These are phyloP conservation scores for Quercus phellos DNA, from an alignment of 331 rosid genomes.

Conservation along the genomic window DNA sequence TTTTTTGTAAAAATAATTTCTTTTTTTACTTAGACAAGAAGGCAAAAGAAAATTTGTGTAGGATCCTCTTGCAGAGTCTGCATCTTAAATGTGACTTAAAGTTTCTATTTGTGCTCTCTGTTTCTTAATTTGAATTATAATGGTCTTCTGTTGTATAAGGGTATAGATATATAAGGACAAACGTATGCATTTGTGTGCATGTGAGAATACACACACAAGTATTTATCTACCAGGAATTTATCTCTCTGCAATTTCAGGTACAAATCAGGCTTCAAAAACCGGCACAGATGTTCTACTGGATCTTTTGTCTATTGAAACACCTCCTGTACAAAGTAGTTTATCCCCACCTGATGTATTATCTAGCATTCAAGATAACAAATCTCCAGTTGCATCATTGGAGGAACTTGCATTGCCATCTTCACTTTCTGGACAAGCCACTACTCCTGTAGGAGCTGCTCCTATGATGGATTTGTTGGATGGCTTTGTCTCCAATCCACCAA, in stretches of 20 bases:
- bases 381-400: constrained; percentile 54
- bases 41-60: background rate
- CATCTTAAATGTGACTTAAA: background rate
- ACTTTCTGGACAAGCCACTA: constrained; percentile 41
- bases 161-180: background rate
- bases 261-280: constrained; percentile 45
- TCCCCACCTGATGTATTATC: constrained; percentile 51
- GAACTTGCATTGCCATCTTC: constrained; percentile 58
- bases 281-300: constrained; percentile 80
- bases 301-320: constrained; percentile 76
- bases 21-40: background rate
- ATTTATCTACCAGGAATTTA: constrained; percentile 8
- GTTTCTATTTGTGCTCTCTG: background rate
- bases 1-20: too few species aligned
- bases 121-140: background rate
- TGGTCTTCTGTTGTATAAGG: background rate
- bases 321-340: constrained; percentile 49
- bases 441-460: constrained; percentile 54
- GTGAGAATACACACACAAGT: background rate
- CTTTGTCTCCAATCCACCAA: constrained; percentile 45
- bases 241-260: constrained; percentile 38
- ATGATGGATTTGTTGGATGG: constrained; percentile 78
- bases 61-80: background rate
- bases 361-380: constrained; percentile 43
- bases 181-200: background rate